Evolutionary conservation across 1,139 yeast species (phyloP).

Genomic region (Protomyces gravidus): DNA sequence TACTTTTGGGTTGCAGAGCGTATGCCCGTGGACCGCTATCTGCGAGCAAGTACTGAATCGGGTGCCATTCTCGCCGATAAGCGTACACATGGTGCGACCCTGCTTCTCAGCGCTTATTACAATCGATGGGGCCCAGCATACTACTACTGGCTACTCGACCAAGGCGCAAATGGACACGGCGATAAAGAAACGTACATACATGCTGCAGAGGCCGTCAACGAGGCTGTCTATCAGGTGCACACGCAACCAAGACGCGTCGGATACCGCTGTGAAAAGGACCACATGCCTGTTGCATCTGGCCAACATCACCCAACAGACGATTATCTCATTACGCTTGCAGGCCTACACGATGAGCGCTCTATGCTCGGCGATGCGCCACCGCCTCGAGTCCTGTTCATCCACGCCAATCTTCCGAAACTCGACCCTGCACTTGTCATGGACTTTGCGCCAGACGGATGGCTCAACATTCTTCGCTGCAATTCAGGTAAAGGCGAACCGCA

Average conservation of each 20-base stretch:
- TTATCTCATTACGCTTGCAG: constrained; percentile 3
- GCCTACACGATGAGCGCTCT: not conserved
- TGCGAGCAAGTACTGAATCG: constrained; percentile 70
- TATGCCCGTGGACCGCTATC: constrained; percentile 50
- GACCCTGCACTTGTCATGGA: constrained; percentile 7
- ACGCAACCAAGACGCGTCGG: constrained; percentile 13
- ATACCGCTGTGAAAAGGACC: constrained; percentile 8
- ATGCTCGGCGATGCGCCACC: constrained; percentile 4
- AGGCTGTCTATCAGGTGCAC: constrained; percentile 13
- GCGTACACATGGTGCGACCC: constrained; percentile 57
- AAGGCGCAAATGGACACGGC: constrained; percentile 84
- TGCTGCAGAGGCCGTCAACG: constrained; percentile 1
- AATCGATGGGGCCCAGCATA: constrained; percentile 73
- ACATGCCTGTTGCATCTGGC: constrained; percentile 11
- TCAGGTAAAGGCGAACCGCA: constrained; percentile 13
- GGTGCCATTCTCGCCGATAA: constrained; percentile 75
- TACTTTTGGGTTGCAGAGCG: constrained; percentile 61
- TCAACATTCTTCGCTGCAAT: constrained; percentile 6
- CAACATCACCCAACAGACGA: constrained; percentile 18
- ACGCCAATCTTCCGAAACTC: constrained; percentile 13
- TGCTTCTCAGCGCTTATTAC: constrained; percentile 68
- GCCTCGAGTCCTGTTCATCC: constrained; percentile 17
- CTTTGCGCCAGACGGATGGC: constrained; percentile 7
- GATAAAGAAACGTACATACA: constrained; percentile 77
- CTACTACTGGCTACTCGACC: constrained; percentile 78